Conservation (phyloP, 305 asterid species). For the Fraxinus greggii region DNA sequence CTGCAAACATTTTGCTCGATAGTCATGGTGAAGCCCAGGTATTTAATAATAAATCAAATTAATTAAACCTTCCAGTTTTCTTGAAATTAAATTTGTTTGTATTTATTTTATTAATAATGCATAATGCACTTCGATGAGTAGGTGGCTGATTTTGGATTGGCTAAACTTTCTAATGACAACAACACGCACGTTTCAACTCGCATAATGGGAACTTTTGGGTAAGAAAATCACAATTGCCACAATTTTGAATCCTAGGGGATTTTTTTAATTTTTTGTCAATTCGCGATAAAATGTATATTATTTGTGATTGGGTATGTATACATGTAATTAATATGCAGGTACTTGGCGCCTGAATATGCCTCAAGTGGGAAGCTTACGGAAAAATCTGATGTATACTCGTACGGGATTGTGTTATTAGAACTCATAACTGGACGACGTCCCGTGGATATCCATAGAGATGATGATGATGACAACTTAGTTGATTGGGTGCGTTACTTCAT, state of each 20-base stretch:
- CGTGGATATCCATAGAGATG: slow-evolving; percentile 45
- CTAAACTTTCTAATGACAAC: slow-evolving; percentile 75
- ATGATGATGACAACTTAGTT: slow-evolving; percentile 57
- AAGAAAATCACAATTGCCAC: background rate
- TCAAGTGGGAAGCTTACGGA: slow-evolving; percentile 84
- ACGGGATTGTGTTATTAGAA: slow-evolving; percentile 77
- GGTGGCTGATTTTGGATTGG: slow-evolving; percentile 97
- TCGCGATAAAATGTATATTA: background rate
- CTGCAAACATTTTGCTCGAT: slow-evolving; percentile 76
- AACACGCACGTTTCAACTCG: slow-evolving; percentile 88
- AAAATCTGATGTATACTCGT: slow-evolving; percentile 82
- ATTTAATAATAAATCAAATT: background rate
- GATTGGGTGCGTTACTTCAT: slow-evolving; percentile 59
- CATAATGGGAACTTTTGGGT: slow-evolving; percentile 98
- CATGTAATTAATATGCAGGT: slow-evolving; percentile 33
- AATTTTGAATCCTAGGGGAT: background rate
- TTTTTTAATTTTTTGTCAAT: background rate
- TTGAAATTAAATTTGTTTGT: background rate
- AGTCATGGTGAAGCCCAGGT: slow-evolving; percentile 74
- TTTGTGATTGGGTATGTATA: background rate
- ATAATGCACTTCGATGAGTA: slow-evolving; percentile 14
- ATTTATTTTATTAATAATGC: background rate
- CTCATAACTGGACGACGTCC: slow-evolving; percentile 80
- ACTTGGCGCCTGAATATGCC: slow-evolving; percentile 89
- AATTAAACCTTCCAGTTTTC: background rate